Evolutionary conservation across 768 basidiomycete species (phyloP), one percentile per base, ranked within the genome.

Genomic region (Leccinellum albellum): DNA sequence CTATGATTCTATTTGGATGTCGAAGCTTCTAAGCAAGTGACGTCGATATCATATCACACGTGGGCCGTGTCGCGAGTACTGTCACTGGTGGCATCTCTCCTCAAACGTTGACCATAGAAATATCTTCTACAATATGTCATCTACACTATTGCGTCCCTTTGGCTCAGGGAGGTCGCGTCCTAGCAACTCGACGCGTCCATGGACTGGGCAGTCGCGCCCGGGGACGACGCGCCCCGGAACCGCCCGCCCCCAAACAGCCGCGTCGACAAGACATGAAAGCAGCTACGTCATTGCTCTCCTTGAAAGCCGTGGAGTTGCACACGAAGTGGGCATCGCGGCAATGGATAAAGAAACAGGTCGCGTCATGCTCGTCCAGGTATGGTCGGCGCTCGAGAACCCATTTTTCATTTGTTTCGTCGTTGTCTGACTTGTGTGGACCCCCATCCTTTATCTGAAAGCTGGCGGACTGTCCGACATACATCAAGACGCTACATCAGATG

Each of bases 311-410:
- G 89, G 90, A 1, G 77, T 91, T 28, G 87, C 87, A 1, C 77
- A 88, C 53, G 94, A 96, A 67, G 84, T 96, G 9, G 94, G 94
- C 3, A 84, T 97, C 31, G 93, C 91, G 0, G 89, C 89, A 0
- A 78, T 94, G n/a, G 86, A 94, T 57, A 82, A 79, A 55, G 87
- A 90, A 31, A 91, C 87, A 0, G 91, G 88, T 1, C 78, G 82
- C 26, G 87, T 88, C 20, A 78, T 84, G 68, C 75, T 95, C 15
- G 84, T 92, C 17, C 93, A 96, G 80, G 92, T 88, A 49, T n/a
- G 64, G 10, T 49, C 24, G 42, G 37, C 21, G 53, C 9, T 37
- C 35, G n/a, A 37, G 45, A 32, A 48, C 56, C 51, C 35, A 21
- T 20, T 23, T 37, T 35, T 29, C 47, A 56, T 54, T 37, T 21